A percentile compares a stretch with the other conserved stretches of the same genome.
phyloP scores from a whole-genome alignment of 768 basidiomycete genomes.

The Hygrocybe punicea region DNA sequence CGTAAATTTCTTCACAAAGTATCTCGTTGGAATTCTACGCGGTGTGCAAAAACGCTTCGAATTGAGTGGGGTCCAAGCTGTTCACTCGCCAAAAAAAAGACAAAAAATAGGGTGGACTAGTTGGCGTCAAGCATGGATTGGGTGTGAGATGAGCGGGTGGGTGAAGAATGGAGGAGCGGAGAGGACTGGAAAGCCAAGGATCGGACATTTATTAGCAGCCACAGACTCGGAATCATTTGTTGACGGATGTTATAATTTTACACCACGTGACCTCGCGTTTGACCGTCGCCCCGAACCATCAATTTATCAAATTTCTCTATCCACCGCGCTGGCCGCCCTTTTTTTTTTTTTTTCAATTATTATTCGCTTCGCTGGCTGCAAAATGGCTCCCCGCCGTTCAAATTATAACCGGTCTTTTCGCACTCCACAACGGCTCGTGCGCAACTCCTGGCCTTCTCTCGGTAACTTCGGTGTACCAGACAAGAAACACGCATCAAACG shows the following conservation, averaged over 20 bases:
- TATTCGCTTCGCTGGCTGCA: background rate
- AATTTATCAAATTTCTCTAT: background rate
- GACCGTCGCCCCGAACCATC: background rate
- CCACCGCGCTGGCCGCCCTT: constrained; percentile 1
- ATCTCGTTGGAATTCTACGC: no score
- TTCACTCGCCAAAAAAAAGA: background rate
- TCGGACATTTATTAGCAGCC: background rate
- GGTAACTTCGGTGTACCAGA: background rate
- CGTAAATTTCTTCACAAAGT: no score
- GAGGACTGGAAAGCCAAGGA: background rate
- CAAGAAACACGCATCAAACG: constrained; percentile 1
- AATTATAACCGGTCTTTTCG: background rate
- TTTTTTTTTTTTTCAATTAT: background rate
- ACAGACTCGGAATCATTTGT: background rate
- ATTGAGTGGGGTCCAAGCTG: background rate
- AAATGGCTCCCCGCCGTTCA: background rate
- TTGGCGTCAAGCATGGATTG: background rate
- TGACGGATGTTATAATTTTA: background rate
- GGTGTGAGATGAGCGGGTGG: no score
- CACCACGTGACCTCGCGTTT: background rate
- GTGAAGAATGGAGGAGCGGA: background rate
- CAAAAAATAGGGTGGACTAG: background rate
- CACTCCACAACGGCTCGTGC: background rate
- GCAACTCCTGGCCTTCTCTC: background rate
- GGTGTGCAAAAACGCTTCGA: no score